Evolutionary conservation across 2,329 filamentous ascomycete species (phyloP), one percentile per base, ranked within the genome.

Genomic region (Pseudogymnoascus sp.): DNA sequence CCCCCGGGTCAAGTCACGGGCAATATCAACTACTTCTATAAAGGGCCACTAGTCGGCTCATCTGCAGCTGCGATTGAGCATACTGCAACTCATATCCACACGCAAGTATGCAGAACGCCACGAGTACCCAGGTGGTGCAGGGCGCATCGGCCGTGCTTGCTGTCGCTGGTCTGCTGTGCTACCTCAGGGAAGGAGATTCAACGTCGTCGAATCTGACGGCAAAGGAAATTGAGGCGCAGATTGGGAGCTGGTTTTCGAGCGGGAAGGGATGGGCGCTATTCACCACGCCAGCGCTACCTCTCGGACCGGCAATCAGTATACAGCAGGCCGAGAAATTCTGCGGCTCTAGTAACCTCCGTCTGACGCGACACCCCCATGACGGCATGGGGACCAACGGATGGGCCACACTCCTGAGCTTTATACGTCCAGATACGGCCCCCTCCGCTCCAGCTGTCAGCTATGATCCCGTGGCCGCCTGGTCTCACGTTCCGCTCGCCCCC

Each of bases 281-380:
- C 13, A 48, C 21, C 25, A n/a, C 42, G 29, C 55, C 37, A 2
- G 21, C 39, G 29, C 18, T 35, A 18, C 58, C 59, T 6, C 59
- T 61, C 27, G 61, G 61, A 3, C 61, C 61, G 1, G 4, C 6
- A 29, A 52, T 63, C 27, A 55, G 25, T 18, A 59, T 59, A 63
- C 39, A 40, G 27, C 18, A 61, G n/a, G 61, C 61, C 1, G 61
- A 61, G 29, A 37, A 61, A 27, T 61, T 63, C 59, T 63, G 61
- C 21, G 61, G 61, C 27, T 25, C 52, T 10, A 63, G 55, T n/a
- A 37, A 63, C 10, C 36, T 63, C 7, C 35, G 40, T 10, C 40
- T 63, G 25, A 61, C 58, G 40, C 61, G 61, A 9, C 18, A 52
- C 18, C 61, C 61, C 7, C 59, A 63, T 12, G 12, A 21, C 13